phyloP scores from a whole-genome alignment of 2,329 filamentous ascomycete species.

The Aureobasidium sp. region DNA sequence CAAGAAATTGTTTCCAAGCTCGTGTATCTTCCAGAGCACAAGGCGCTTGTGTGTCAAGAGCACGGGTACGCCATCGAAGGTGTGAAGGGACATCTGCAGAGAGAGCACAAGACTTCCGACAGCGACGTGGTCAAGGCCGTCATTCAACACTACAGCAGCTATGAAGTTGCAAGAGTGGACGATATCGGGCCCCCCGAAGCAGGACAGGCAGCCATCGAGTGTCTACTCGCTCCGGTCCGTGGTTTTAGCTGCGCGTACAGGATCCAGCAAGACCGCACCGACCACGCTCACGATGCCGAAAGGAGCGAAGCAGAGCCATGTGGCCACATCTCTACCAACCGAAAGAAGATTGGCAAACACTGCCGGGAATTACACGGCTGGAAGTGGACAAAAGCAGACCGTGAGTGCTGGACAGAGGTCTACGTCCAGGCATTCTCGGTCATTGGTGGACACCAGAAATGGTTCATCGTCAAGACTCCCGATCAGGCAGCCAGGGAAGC shows the following conservation, averaged over 20 bases:
- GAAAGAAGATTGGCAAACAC: background rate
- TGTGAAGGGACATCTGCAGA: background rate
- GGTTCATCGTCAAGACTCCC: background rate
- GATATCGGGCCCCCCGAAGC: background rate
- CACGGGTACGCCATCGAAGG: background rate
- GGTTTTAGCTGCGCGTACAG: background rate
- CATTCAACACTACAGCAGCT: background rate
- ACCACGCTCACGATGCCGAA: background rate
- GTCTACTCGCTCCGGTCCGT: background rate
- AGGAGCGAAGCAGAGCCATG: background rate
- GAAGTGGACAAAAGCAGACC: background rate
- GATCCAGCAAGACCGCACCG: background rate
- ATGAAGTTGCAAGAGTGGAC: background rate
- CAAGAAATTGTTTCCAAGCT: background rate
- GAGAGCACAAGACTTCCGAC: background rate
- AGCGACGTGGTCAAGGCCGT: no score
- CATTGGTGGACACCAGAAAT: background rate
- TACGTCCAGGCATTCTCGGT: background rate
- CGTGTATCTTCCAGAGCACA: background rate
- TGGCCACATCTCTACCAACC: background rate
- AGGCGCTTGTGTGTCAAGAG: background rate
- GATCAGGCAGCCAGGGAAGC: background rate
- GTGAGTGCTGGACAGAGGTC: background rate
- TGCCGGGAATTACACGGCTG: background rate
- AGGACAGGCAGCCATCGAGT: background rate